These are phyloP conservation scores for Debaryomyces subglobosus DNA, from an alignment of 1,139 yeast genomes.

Conservation along the genomic window DNA sequence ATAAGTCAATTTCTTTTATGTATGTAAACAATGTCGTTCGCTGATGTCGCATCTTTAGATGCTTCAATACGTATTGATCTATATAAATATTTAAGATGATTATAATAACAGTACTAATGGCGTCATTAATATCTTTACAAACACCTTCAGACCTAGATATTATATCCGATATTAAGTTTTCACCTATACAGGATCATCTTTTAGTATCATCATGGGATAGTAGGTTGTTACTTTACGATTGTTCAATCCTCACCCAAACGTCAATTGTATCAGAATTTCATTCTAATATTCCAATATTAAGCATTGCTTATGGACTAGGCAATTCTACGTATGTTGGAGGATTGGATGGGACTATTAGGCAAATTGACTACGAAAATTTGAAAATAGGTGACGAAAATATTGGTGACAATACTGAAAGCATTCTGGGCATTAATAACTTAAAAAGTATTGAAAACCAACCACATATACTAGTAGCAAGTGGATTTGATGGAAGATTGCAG, in stretches of 20 bases:
- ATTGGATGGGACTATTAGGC: constrained; percentile 44
- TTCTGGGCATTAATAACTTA: constrained; percentile 35
- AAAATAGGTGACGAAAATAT: constrained; percentile 22
- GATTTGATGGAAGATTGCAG: constrained; percentile 56
- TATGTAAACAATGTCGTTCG: background rate
- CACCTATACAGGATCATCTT: constrained; percentile 33
- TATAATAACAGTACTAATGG: background rate
- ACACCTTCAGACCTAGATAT: constrained; percentile 29
- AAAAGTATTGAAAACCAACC: constrained; percentile 25
- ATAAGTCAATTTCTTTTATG: background rate
- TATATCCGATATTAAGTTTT: constrained; percentile 36
- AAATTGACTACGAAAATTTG: constrained; percentile 47
- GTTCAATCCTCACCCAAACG: constrained; percentile 15
- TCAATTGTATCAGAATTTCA: constrained; percentile 16
- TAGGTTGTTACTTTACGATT: constrained; percentile 39
- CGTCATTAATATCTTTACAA: constrained; percentile 16
- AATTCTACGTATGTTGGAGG: constrained; percentile 38
- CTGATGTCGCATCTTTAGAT: constrained; percentile 1
- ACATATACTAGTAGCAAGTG: constrained; percentile 48
- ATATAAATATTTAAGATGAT: background rate
- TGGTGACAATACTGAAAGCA: constrained; percentile 16
- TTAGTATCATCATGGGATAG: constrained; percentile 48
- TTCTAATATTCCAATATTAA: constrained; percentile 23
- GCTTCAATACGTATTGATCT: background rate
- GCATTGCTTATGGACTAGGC: constrained; percentile 19